A percentile compares a stretch with the other conserved stretches of the same genome.
These are phyloP conservation scores for Penicillium sp. DNA, from an alignment of 2,329 filamentous ascomycete species.

Conservation along the genomic window DNA sequence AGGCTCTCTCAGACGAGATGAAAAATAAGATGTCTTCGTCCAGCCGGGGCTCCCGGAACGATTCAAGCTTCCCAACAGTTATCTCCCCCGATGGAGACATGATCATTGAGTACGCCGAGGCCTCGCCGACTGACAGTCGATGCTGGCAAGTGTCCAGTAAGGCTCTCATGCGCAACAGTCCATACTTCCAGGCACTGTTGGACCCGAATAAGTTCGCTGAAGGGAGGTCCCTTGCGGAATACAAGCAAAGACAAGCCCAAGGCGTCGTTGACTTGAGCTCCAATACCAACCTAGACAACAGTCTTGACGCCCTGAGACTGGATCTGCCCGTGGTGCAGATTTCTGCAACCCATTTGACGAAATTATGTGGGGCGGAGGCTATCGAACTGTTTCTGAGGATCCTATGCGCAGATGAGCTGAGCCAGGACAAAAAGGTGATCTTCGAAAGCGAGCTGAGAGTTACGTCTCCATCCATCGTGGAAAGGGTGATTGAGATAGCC, in stretches of 20 bases:
- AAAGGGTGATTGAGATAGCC: conserved; percentile 30
- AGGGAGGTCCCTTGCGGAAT: conserved; percentile 32
- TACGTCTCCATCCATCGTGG: conserved; percentile 29
- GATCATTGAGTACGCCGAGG: conserved; percentile 31
- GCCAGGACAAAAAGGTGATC: neutral
- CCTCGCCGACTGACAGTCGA: conserved; percentile 8
- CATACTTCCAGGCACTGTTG: conserved; percentile 39
- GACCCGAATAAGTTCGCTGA: conserved; percentile 42
- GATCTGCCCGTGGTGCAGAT: conserved; percentile 28
- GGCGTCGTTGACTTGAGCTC: neutral
- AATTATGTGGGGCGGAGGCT: conserved; percentile 27
- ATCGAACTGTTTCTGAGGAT: conserved; percentile 34
- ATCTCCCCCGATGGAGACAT: conserved; percentile 34
- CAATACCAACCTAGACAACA: neutral
- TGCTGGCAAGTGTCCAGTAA: conserved; percentile 35
- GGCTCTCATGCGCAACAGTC: conserved; percentile 30
- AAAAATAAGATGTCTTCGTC: neutral
- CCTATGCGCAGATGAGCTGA: conserved; percentile 18
- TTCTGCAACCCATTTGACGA: conserved; percentile 24
- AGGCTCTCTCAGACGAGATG: neutral
- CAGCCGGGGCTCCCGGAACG: conserved; percentile 1
- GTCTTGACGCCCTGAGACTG: neutral
- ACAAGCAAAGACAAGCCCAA: conserved; percentile 16
- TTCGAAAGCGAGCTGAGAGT: conserved; percentile 26
- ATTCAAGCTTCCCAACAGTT: conserved; percentile 10